Evolutionary conservation across 2,329 filamentous ascomycete genomes (phyloP).

Genomic region (Sphaerulina musiva): DNA sequence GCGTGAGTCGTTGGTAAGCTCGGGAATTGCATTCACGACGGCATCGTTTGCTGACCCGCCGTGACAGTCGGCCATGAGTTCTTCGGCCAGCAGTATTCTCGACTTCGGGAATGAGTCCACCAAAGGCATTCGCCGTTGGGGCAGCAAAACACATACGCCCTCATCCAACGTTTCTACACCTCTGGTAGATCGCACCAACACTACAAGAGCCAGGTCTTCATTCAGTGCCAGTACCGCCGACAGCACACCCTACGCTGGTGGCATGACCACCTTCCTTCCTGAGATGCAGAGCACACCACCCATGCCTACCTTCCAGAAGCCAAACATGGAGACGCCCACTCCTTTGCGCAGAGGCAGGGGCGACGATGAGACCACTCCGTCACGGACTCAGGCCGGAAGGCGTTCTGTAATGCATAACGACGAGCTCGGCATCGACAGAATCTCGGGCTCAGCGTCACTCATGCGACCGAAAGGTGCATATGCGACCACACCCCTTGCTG

Average conservation of each 20-base stretch:
- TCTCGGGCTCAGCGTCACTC: not conserved
- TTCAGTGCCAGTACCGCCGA: constrained; percentile 17
- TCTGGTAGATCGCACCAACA: constrained; percentile 22
- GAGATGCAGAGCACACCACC: constrained; percentile 29
- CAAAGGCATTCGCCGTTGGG: constrained; percentile 15
- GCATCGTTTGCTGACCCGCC: constrained; percentile 1
- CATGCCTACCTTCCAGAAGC: constrained; percentile 30
- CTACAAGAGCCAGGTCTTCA: constrained; percentile 11
- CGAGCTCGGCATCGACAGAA: not conserved
- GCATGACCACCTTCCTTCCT: constrained; percentile 24
- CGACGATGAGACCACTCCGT: constrained; percentile 11
- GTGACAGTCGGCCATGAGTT: constrained; percentile 17
- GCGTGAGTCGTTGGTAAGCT: constrained; percentile 15
- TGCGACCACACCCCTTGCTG: constrained; percentile 16
- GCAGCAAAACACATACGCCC: constrained; percentile 16
- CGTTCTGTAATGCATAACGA: not conserved
- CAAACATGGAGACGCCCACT: constrained; percentile 14
- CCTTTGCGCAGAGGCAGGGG: constrained; percentile 4
- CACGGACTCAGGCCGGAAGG: not conserved
- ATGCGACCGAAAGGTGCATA: constrained; percentile 1
- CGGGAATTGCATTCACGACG: constrained; percentile 1
- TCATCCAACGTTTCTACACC: constrained; percentile 13
- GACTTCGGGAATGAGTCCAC: constrained; percentile 15
- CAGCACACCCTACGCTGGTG: constrained; percentile 5
- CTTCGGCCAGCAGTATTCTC: constrained; percentile 13